These are phyloP conservation scores for Beauveria caledonica DNA, from an alignment of 2,329 filamentous ascomycete species.

Conservation along the genomic window DNA sequence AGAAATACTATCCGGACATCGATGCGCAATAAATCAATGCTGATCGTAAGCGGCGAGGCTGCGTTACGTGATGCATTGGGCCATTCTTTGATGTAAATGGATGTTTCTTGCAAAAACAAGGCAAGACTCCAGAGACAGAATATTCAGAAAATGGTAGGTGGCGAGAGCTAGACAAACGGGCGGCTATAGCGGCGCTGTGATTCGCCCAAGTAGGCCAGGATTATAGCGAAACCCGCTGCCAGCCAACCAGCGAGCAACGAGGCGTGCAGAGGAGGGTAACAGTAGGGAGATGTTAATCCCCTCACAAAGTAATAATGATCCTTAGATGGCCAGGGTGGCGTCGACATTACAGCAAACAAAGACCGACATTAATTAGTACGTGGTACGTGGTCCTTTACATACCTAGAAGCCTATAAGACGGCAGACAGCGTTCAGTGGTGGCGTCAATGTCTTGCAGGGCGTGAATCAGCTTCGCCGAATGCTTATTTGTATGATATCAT, in stretches of 20 bases:
- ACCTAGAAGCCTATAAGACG: too few relatives aligned
- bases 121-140: neutral
- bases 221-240: neutral
- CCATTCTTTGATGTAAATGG: neutral
- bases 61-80: neutral
- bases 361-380: too few relatives aligned
- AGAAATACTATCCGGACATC: neutral
- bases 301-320: neutral
- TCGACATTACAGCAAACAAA: neutral
- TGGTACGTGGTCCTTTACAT: too few relatives aligned
- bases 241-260: neutral
- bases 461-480: too few relatives aligned
- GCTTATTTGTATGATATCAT: too few relatives aligned
- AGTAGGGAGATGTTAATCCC: neutral
- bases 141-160: neutral
- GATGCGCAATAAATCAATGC: neutral
- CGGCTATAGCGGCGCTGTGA: neutral
- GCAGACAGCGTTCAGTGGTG: too few relatives aligned
- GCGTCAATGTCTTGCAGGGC: too few relatives aligned
- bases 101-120: neutral
- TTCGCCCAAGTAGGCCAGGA: neutral
- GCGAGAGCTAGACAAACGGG: conserved; percentile 8
- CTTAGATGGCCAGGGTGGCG: neutral
- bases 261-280: neutral
- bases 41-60: neutral